Evolutionary conservation across 768 basidiomycete species (phyloP), one percentile per base, ranked within the genome.

Genomic region (Tulasnella sp.): DNA sequence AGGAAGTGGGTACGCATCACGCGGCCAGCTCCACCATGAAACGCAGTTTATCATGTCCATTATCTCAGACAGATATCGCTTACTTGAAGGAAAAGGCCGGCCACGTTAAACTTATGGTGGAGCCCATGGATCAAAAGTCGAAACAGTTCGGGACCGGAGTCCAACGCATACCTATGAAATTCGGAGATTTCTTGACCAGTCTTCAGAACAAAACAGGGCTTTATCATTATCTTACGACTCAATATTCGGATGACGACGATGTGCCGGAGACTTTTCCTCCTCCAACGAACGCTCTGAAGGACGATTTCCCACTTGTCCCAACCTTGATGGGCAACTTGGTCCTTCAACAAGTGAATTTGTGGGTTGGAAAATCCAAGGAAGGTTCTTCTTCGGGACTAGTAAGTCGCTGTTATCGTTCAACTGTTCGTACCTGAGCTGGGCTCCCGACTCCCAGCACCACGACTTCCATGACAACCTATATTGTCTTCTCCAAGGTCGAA

Each of bases 401-500:
- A 18, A 41, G 73, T 40, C 3, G 12, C 1, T 46, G 1, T 37
- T 14, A 18, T 74, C 40, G 16, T 16, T 20, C 18, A 18, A 72
- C 31, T 46, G 8, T 22, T 74, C 28, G 60, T 2, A n/a, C 9
- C 73, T 34, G 7, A 41, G 18, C 34, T 22, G 28, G n/a, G 5
- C 8, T 22, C 20, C 8, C 24, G 12, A 7, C n/a, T 40, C 40
- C 40, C 73, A 74, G 76, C 76, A 77, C 31, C 76, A 77, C 50
- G 76, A 77, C 37, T 77, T 77, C 22, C 76, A 77, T 31, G 76
- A 77, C 31, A 77, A 77, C 76, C 76, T 77, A 22, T 77, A 77
- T 31, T 77, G 76, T 50, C 76, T 77, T 22, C 76, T 77, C 14
- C 76, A 77, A 77, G 76, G 76, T n/a, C 76, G 50, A 11, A 77